Base-by-base conservation (phyloP, 768 basidiomycete species). In the Pilatotrama ljubarskyi region DNA sequence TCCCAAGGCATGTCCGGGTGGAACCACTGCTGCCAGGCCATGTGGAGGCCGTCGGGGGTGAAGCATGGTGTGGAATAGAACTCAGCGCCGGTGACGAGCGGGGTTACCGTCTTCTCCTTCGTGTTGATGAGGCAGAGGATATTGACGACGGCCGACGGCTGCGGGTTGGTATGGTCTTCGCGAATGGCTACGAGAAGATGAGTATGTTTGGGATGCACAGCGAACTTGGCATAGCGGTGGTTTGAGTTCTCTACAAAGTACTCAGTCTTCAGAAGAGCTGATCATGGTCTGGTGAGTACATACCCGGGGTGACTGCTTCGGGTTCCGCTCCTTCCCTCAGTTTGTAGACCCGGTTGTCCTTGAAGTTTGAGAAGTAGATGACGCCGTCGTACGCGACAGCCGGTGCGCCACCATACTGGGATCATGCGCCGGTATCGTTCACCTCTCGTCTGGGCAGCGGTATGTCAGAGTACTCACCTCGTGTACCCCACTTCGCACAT, bases 1-100 rank as follows among this genome's bases (percentile, higher is more conserved):
- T 88, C 83, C 87, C 88, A 92, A 14, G 89, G 83, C 85, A 87
- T 85, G 60, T 85, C 79, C 0, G 86, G 86, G 51, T 87, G 87
- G 61, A 71, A 78, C 90, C 88, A 90, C 61, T 86, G 78, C 41
- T 83, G 75, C 84, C 85, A 92, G 0, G 78, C 80, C 17, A 91
- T 64, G 52, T 75, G 77, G 36, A 70, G 74, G 0, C 87, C 89
- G 61, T 85, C 80, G 0, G 84, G 80, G 29, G 83, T 84, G 74
- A 88, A 86, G 25, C 70, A 73, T 0, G 88, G 84, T 1, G 77
- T 70, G 43, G 80, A 78, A 70, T 92, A 93, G 74, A 93, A 93
- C 68, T 91, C 89, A 5, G 84, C 83, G 5, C 86, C 88, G 0
- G 77, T 72, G 2, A 75, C 74, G 40, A 91, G 71, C 5, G 80